Conservation (phyloP, 306 rosid species). For the Sophora flavescens region DNA sequence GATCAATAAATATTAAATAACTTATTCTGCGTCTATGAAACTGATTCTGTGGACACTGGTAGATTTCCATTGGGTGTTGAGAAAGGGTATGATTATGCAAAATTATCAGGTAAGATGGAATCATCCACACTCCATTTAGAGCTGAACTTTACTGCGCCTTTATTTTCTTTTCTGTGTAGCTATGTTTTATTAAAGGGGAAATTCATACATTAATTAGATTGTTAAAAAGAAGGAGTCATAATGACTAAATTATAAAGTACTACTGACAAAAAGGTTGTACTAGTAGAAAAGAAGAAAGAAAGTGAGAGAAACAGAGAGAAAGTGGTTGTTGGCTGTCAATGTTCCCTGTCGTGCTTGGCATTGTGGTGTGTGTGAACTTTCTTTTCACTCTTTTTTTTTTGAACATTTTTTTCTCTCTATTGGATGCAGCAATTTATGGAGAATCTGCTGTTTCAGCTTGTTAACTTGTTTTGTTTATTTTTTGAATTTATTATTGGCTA, state of each 20-base stretch:
- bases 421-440: background rate
- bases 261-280: background rate
- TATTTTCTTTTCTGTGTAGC: background rate
- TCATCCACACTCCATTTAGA: background rate
- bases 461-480: background rate
- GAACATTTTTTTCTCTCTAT: too few relatives aligned
- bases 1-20: too few relatives aligned
- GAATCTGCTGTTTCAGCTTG: constrained; percentile 15
- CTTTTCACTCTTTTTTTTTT: too few relatives aligned
- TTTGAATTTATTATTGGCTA: background rate
- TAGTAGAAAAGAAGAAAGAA: background rate
- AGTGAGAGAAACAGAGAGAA: background rate
- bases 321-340: constrained; percentile 50
- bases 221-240: constrained; percentile 28
- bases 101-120: background rate
- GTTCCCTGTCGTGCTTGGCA: constrained; percentile 42
- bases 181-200: background rate
- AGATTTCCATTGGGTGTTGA: background rate
- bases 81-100: background rate
- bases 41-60: too few relatives aligned
- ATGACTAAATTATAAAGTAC: constrained; percentile 44
- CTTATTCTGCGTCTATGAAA: too few relatives aligned
- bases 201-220: background rate
- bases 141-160: background rate
- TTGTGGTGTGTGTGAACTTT: background rate